Conservation (phyloP, 768 basidiomycete species). For the Trametes villosa region DNA sequence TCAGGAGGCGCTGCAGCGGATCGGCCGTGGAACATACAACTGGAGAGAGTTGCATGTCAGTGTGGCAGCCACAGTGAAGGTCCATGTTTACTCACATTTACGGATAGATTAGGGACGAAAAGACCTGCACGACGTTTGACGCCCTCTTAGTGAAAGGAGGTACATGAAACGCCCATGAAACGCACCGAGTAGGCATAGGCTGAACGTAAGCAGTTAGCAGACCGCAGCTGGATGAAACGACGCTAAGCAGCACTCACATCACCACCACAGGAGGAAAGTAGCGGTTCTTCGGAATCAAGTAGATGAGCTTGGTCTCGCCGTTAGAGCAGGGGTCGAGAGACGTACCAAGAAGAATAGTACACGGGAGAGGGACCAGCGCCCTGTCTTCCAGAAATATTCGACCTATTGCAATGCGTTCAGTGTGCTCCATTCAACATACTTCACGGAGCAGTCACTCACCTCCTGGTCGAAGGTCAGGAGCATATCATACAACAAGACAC, state of each 20-base stretch:
- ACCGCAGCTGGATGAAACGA: background rate
- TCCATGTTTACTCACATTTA: conserved; percentile 1
- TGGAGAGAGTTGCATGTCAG: background rate
- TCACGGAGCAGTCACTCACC: background rate
- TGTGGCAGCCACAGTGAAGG: background rate
- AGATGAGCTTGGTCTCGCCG: background rate
- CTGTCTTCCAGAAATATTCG: conserved; percentile 26
- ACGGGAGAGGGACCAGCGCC: conserved; percentile 23
- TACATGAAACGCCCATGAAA: background rate
- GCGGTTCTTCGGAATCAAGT: conserved; percentile 19
- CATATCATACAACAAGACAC: conserved; percentile 14
- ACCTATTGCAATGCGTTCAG: background rate
- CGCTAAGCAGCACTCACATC: conserved; percentile 3
- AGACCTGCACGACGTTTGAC: background rate
- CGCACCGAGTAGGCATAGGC: conserved; percentile 6
- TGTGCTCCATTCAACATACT: background rate
- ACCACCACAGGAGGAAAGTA: conserved; percentile 18
- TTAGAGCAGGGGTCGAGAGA: background rate
- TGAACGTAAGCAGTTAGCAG: background rate
- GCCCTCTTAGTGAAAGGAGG: background rate
- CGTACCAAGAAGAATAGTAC: conserved; percentile 26
- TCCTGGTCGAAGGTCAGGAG: conserved; percentile 21
- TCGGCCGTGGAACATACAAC: background rate
- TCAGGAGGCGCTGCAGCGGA: background rate
- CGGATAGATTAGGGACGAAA: conserved; percentile 5